Conservation (phyloP, 1,284 basidiomycete genomes). For the Schizophyllum amplum region DNA sequence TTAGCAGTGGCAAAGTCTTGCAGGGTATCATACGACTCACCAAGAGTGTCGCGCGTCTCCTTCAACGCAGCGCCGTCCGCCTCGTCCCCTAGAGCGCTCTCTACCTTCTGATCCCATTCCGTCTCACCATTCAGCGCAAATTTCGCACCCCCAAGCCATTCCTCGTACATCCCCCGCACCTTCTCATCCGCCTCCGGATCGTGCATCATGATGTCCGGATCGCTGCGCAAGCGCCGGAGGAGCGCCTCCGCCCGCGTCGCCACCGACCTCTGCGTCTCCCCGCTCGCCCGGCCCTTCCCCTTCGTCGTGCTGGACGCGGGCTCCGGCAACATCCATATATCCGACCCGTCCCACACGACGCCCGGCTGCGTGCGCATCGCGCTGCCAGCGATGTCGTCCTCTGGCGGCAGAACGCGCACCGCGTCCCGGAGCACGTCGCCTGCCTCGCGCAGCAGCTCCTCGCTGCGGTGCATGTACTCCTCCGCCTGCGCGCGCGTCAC, state of each 20-base stretch:
- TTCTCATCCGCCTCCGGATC: slow-evolving; percentile 64
- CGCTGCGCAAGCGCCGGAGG: slow-evolving; percentile 63
- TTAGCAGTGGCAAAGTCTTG: slow-evolving; percentile 4
- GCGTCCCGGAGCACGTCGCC: slow-evolving; percentile 75
- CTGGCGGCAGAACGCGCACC: slow-evolving; percentile 84
- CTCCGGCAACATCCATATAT: slow-evolving; percentile 69
- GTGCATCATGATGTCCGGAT: slow-evolving; percentile 68
- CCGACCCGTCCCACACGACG: slow-evolving; percentile 73
- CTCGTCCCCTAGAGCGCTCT: slow-evolving; percentile 39
- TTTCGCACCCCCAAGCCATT: slow-evolving; percentile 49
- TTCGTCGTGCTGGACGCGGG: slow-evolving; percentile 23
- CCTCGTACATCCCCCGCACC: slow-evolving; percentile 47
- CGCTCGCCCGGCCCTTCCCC: slow-evolving; percentile 35
- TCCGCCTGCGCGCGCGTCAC: slow-evolving; percentile 72
- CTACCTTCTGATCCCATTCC: slow-evolving; percentile 46
- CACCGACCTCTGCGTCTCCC: slow-evolving; percentile 43
- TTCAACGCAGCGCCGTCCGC: slow-evolving; percentile 52
- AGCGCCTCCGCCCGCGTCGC: slow-evolving; percentile 75
- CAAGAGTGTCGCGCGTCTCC: slow-evolving; percentile 49
- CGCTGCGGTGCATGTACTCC: slow-evolving; percentile 76
- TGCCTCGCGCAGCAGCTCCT: slow-evolving; percentile 64
- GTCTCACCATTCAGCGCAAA: slow-evolving; percentile 51
- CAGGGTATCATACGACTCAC: slow-evolving; percentile 30
- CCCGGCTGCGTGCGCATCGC: slow-evolving; percentile 23
- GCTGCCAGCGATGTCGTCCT: slow-evolving; percentile 29